Evolutionary conservation across 169 alveolate species (phyloP).

Genomic region (Cystoisospora suis): DNA sequence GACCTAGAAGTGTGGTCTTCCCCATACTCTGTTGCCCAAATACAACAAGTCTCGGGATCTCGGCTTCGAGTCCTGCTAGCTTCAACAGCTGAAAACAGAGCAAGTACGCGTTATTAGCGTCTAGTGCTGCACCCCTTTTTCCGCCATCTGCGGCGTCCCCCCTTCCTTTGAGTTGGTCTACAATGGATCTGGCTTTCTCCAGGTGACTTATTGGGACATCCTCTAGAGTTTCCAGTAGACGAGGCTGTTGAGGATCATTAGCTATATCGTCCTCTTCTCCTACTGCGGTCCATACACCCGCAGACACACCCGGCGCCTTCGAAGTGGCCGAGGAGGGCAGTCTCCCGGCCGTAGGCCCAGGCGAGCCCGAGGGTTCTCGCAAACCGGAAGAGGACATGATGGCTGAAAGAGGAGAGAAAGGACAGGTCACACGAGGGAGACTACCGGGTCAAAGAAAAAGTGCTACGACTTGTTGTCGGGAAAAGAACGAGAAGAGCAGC

Average conservation of each 20-base stretch:
- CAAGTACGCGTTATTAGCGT: slow-evolving; percentile 80
- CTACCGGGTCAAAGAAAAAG: too few species aligned
- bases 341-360: too few species aligned
- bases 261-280: neutral
- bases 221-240: neutral
- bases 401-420: too few species aligned
- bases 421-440: too few species aligned
- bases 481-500: too few species aligned
- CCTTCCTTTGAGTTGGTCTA: neutral
- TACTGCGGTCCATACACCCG: too few species aligned
- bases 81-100: slow-evolving; percentile 84
- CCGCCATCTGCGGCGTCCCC: slow-evolving; percentile 1
- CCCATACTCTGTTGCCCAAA: slow-evolving; percentile 93
- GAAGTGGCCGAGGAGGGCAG: too few species aligned
- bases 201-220: neutral
- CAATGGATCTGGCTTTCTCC: neutral
- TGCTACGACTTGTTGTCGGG: too few species aligned
- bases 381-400: too few species aligned
- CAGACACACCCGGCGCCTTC: too few species aligned
- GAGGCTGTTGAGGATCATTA: neutral
- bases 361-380: too few species aligned
- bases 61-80: slow-evolving; percentile 85
- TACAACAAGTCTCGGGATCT: slow-evolving; percentile 88
- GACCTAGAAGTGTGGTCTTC: slow-evolving; percentile 82
- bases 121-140: slow-evolving; percentile 63